These are phyloP conservation scores for Rosa rugosa DNA, from an alignment of 306 rosid genomes.

Conservation along the genomic window DNA sequence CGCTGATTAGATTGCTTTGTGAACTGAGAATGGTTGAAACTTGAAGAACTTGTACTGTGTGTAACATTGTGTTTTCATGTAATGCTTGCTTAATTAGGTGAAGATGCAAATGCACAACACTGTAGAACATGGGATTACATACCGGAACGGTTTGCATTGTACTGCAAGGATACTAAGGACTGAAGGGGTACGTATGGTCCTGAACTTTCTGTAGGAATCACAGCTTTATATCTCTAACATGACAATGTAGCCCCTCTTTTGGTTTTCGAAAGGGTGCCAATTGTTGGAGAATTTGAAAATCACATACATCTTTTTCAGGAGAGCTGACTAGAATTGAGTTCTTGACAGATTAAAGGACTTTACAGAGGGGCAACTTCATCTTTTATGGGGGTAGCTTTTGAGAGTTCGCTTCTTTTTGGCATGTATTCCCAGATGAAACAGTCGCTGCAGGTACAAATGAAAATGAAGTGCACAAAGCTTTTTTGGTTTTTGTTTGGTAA, in stretches of 20 bases:
- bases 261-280: neutral
- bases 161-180: constrained; percentile 80
- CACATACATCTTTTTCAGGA: neutral
- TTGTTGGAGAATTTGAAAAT: neutral
- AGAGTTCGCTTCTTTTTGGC: constrained; percentile 88
- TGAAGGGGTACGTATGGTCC: constrained; percentile 85
- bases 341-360: constrained; percentile 83
- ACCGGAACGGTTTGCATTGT: constrained; percentile 74
- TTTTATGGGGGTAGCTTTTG: constrained; percentile 85
- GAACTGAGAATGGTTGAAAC: neutral
- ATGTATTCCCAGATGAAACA: constrained; percentile 82
- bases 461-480: constrained; percentile 26
- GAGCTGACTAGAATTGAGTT: constrained; percentile 25
- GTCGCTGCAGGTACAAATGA: constrained; percentile 68
- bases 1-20: neutral
- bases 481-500: constrained; percentile 17
- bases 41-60: neutral
- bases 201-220: constrained; percentile 26
- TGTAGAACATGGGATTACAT: constrained; percentile 62
- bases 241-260: neutral
- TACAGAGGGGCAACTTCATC: constrained; percentile 96
- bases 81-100: constrained; percentile 44
- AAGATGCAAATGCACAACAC: constrained; percentile 88
- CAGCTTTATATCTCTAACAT: neutral
- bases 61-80: neutral